A percentile compares a stretch with the other conserved stretches of the same genome.
phyloP scores from a whole-genome alignment of 1,284 basidiomycete genomes.

The Wolfiporia cocos region DNA sequence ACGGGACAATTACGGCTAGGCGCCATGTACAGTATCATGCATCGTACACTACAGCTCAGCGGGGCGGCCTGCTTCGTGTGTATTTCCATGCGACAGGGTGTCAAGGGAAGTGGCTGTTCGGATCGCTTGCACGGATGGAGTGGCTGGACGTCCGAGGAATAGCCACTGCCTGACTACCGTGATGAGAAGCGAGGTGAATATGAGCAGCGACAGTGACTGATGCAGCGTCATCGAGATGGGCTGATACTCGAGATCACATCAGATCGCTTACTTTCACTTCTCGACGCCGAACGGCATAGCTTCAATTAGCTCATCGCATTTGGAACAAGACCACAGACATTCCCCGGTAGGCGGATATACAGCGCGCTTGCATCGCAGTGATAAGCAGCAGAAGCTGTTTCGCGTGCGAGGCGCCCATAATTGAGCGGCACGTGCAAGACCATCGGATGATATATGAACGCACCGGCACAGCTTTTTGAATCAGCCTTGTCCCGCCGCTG shows the following conservation, averaged over 20 bases:
- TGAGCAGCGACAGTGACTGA: neutral
- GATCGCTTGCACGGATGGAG: no score
- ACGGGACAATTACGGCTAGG: no score
- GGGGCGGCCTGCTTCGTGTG: no score
- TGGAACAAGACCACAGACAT: neutral
- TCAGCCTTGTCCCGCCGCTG: neutral
- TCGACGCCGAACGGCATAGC: slow-evolving; percentile 1
- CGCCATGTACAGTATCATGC: no score
- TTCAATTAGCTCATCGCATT: neutral
- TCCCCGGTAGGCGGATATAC: neutral
- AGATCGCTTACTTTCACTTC: slow-evolving; percentile 5
- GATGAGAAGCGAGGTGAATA: neutral
- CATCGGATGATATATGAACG: slow-evolving; percentile 20
- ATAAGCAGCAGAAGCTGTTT: neutral
- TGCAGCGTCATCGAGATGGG: slow-evolving; percentile 5
- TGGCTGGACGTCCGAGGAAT: no score
- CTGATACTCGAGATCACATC: slow-evolving; percentile 5
- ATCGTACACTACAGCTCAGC: no score
- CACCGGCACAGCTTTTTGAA: slow-evolving; percentile 22
- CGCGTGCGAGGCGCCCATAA: slow-evolving; percentile 23
- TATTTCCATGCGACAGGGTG: no score
- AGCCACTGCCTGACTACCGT: neutral
- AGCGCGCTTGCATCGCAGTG: neutral
- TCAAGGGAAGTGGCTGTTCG: no score
- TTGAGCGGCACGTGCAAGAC: slow-evolving; percentile 8